Percentiles rank a stretch among this genome's conserved stretches.
These are phyloP conservation scores for Ampelomyces quisqualis DNA, from an alignment of 2,329 filamentous ascomycete genomes.

Conservation along the genomic window DNA sequence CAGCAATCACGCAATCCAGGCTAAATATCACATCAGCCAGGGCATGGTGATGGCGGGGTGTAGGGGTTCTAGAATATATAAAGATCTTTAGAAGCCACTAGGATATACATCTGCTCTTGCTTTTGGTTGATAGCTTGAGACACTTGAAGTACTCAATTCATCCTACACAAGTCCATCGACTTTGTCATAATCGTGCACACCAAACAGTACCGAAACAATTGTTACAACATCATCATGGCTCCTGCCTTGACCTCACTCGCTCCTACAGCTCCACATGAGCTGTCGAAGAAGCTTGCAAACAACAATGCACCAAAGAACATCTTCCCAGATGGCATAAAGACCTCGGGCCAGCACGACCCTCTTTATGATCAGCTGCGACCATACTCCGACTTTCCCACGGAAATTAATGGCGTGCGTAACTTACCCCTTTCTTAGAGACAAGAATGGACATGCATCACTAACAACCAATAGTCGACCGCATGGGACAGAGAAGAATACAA, in stretches of 20 bases:
- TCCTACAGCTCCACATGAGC: slow-evolving; percentile 43
- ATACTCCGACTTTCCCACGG: slow-evolving; percentile 68
- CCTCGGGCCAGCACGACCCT: slow-evolving; percentile 71
- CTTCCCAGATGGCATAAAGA: slow-evolving; percentile 67
- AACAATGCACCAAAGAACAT: slow-evolving; percentile 47
- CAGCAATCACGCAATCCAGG: slow-evolving; percentile 34
- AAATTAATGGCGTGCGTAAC: slow-evolving; percentile 58
- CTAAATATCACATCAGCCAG: slow-evolving; percentile 31
- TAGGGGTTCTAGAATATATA: slow-evolving; percentile 16
- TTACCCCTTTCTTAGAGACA: neutral
- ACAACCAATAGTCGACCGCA: slow-evolving; percentile 55
- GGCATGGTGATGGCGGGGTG: too few relatives aligned
- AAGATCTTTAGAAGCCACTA: neutral
- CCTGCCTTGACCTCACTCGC: slow-evolving; percentile 44
- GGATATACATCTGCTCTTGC: neutral
- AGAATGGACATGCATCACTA: neutral
- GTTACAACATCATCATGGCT: slow-evolving; percentile 32
- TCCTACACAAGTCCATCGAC: too few relatives aligned
- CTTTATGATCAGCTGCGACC: slow-evolving; percentile 64
- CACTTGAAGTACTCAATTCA: too few relatives aligned
- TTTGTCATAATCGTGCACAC: neutral
- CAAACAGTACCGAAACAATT: neutral
- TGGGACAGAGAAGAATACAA: slow-evolving; percentile 69
- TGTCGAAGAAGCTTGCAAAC: slow-evolving; percentile 27
- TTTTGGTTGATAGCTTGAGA: neutral